Evolutionary conservation across 2,329 filamentous ascomycete species (phyloP), one percentile per base, ranked within the genome.

Genomic region (Diplodia corticola): DNA sequence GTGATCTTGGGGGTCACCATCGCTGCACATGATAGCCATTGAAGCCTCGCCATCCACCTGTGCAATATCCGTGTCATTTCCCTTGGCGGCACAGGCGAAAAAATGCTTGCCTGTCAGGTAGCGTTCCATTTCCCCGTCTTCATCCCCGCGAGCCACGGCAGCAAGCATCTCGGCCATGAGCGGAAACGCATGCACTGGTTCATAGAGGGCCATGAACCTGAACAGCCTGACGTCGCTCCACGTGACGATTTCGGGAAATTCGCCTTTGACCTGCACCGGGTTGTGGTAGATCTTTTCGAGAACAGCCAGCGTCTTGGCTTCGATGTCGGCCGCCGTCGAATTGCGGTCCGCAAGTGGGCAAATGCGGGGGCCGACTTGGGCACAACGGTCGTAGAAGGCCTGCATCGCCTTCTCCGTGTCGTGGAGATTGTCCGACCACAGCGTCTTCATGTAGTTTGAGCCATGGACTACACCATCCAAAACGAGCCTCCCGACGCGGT

Each of bases 391-490:
- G 71, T 81, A 83, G 71, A 84, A 82, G 1, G 73, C 70, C 0
- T 75, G 68, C 69, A 83, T 74, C 26, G 74, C 77, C 40, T 79
- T 80, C 65, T 83, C 80, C 4, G 79, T 76, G 67, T 83, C 80
- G 10, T 74, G 63, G 5, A 84, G 70, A 66, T 78, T 81, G 60
- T 78, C 74, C 17, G 74, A 74, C 63, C 79, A 80, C 4, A 78
- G 68, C 3, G 72, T 73, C 20, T 73, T 63, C 60, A 71, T 70
- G 66, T 78, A 81, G 68, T 79, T 75, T 15, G 76, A 71, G 1
- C 75, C 71, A 64, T 81, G 79, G 2, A 81, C 79, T 4, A 84
- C 80, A 4, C 81, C 82, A 68, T 85, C 83, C 0, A 84, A 69
- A 7, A 78, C 67, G 10, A 76, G 22, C 15, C 75, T 72, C 1